Base-by-base conservation (phyloP, 805 yeast genomes). In the Starmerella vaccinii region DNA sequence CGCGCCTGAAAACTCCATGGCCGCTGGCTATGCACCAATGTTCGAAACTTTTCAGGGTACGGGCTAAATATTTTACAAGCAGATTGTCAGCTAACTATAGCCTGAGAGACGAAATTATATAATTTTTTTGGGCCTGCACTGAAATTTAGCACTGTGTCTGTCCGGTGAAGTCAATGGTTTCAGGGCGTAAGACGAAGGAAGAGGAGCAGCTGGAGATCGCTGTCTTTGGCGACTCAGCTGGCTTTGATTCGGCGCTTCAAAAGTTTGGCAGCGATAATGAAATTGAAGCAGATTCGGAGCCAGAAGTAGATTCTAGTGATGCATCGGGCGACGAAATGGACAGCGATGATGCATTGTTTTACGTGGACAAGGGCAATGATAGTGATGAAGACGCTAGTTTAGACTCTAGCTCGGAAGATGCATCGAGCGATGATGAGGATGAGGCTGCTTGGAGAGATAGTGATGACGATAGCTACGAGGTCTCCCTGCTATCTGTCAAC, bases 161-260 rank as follows among this genome's bases (percentile, higher is more conserved):
- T 34, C 13, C 22, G 5, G n/a, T 37, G 19, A 19, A 37, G 8
- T 37, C 21, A 37, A 46, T 35, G 34, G 43, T 43, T 8, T 33
- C 34, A 24, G 35, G 16, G 7, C 34, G 46, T 10, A 90, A 92
- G 59, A 94, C 85, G 64, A 82, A 77, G 47, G 96, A 87, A 64
- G 98, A 92, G 66, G 59, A 81, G 39, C 75, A 70, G 50, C 74
- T 92, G 46, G 95, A 89, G 56, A 84, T 77, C 64, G 72, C 86
- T 13, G 95, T 92, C 4, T 89, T 92, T 68, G 97, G 98, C 15
- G 97, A 92, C 63, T 59, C 74, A 3, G 83, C 78, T 49, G 83
- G 90, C 27, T 82, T 84, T 68, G 84, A 80, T 60, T 62, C 66
- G 29, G 82, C 80, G 53, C 70, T 86, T 61, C 78, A 74, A 50